Evolutionary conservation across 2,329 filamentous ascomycete genomes (phyloP).

Genomic region (Aspergillus oerlinghausenensis): DNA sequence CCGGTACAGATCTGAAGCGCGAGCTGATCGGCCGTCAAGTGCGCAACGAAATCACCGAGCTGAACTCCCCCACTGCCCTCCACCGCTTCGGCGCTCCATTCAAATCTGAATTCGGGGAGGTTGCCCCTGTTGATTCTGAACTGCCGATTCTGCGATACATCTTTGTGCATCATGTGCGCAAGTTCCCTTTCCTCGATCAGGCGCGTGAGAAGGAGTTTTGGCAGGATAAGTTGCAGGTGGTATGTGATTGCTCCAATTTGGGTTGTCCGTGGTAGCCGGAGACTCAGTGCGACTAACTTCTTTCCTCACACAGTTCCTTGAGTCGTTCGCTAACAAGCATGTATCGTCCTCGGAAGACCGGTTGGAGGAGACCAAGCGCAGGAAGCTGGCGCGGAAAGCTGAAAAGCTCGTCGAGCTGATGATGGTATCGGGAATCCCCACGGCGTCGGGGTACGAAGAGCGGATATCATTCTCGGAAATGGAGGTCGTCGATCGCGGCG

Average conservation of each 20-base stretch:
- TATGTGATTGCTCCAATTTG: conserved; percentile 45
- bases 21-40: conserved; percentile 91
- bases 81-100: conserved; percentile 95
- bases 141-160: conserved; percentile 92
- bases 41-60: conserved; percentile 81
- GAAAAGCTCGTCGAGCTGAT: conserved; percentile 96
- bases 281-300: conserved; percentile 1
- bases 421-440: conserved; percentile 98
- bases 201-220: conserved; percentile 98
- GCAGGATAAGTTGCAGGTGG: conserved; percentile 95
- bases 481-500: conserved; percentile 89
- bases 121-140: conserved; percentile 88
- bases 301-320: conserved; percentile 65
- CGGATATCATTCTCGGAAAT: conserved; percentile 94
- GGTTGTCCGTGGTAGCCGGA: not conserved
- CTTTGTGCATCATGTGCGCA: conserved; percentile 95
- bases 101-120: conserved; percentile 84
- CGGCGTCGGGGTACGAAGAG: conserved; percentile 95
- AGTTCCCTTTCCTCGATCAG: conserved; percentile 96
- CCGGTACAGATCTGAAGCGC: conserved; percentile 74
- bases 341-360: conserved; percentile 96
- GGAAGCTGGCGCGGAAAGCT: conserved; percentile 86
- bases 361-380: conserved; percentile 89
- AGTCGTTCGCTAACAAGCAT: conserved; percentile 94
- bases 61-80: conserved; percentile 90